Percentiles rank a stretch among this genome's conserved stretches.
Evolutionary conservation across 1,284 basidiomycete species (phyloP).

Genomic region (Testicularia cyperi): DNA sequence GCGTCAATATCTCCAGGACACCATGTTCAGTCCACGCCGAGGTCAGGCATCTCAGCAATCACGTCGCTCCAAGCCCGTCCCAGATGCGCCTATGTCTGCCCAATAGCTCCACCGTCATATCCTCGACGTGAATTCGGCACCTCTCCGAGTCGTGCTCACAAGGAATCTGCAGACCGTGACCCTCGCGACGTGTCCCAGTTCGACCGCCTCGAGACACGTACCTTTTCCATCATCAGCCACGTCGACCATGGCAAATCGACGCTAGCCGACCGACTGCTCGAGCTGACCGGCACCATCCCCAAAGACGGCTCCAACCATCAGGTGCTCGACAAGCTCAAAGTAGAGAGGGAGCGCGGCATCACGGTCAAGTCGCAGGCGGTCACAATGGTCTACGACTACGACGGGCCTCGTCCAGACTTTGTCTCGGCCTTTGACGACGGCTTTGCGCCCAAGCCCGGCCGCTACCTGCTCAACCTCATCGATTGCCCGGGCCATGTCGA

Average conservation of each 20-base stretch:
- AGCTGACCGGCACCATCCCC: conserved; percentile 57
- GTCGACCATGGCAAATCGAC: conserved; percentile 61
- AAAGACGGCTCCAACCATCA: conserved; percentile 51
- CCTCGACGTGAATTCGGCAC: not conserved
- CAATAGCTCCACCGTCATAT: not conserved
- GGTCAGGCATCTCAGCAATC: no score
- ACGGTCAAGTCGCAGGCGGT: conserved; percentile 68
- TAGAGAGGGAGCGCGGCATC: conserved; percentile 91
- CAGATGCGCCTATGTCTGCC: no score
- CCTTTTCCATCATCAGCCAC: conserved; percentile 59
- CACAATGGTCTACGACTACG: conserved; percentile 54
- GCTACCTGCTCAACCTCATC: conserved; percentile 83
- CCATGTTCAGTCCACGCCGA: no score
- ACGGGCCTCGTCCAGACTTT: conserved; percentile 17
- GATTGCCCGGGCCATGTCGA: conserved; percentile 74
- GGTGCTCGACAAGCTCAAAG: conserved; percentile 69
- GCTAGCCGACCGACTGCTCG: conserved; percentile 58
- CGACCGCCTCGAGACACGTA: conserved; percentile 45
- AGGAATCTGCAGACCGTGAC: not conserved
- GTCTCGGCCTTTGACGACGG: conserved; percentile 35
- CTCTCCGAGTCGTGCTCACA: not conserved
- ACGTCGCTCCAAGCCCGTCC: no score
- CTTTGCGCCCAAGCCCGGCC: conserved; percentile 18
- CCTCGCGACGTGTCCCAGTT: conserved; percentile 17
- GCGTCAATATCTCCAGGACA: no score